Percentiles rank a stretch among this genome's conserved stretches.
phyloP scores from a whole-genome alignment of 208 protist species.

The Acanthamoeba rhysodes region DNA sequence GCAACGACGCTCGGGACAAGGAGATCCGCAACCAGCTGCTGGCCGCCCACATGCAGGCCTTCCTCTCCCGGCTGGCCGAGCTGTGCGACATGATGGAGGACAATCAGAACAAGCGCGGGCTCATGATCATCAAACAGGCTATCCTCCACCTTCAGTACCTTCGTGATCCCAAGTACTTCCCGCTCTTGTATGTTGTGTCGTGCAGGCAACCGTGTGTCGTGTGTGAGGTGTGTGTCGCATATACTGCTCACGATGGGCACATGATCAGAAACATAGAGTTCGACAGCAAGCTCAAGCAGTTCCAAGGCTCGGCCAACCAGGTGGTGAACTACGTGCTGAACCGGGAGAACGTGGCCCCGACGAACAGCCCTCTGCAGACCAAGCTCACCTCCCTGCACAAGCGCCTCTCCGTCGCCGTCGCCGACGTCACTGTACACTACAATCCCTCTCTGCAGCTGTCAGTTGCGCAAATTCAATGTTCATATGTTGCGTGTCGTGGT shows the following conservation, averaged over 20 bases:
- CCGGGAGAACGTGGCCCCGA: not conserved
- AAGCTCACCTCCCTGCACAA: not conserved
- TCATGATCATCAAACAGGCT: slow-evolving; percentile 19
- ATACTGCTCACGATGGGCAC: not conserved
- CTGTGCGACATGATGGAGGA: slow-evolving; percentile 67
- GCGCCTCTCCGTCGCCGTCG: not conserved
- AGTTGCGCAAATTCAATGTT: too few species aligned
- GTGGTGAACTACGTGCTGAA: slow-evolving; percentile 31
- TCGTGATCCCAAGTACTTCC: slow-evolving; percentile 2
- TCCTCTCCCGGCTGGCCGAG: slow-evolving; percentile 22
- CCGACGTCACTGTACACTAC: not conserved
- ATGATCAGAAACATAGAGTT: not conserved
- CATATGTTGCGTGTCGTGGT: not conserved
- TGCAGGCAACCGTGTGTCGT: too few species aligned
- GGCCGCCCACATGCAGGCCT: slow-evolving; percentile 12
- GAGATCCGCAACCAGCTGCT: not conserved
- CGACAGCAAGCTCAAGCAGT: slow-evolving; percentile 36
- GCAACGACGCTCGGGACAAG: not conserved
- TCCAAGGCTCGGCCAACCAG: not conserved
- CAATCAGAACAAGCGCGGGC: slow-evolving; percentile 43
- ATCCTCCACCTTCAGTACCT: not conserved
- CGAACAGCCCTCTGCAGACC: not conserved
- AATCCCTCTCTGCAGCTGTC: too few species aligned
- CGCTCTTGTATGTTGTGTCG: not conserved
- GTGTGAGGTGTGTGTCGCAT: not conserved